phyloP scores from a whole-genome alignment of 2,329 filamentous ascomycete species.

The Diaporthe sp. region DNA sequence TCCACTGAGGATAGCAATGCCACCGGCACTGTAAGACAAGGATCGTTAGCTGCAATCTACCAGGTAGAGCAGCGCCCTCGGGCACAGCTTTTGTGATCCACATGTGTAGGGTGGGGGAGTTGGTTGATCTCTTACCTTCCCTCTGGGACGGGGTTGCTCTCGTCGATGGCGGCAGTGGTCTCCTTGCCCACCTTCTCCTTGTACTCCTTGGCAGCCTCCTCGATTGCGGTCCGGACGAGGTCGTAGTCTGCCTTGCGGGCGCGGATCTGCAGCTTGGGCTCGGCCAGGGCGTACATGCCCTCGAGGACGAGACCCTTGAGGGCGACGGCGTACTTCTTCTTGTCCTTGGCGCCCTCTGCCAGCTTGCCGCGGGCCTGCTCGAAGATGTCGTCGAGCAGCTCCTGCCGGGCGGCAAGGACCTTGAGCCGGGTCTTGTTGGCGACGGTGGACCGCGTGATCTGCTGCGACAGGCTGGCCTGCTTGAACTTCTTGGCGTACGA shows the following conservation, averaged over 20 bases:
- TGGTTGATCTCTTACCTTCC: slow-evolving; percentile 76
- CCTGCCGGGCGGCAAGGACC: slow-evolving; percentile 88
- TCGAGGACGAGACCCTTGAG: slow-evolving; percentile 88
- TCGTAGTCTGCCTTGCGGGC: slow-evolving; percentile 85
- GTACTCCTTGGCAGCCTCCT: slow-evolving; percentile 83
- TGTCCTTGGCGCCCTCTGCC: slow-evolving; percentile 72
- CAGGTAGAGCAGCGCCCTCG: neutral
- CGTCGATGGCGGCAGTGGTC: slow-evolving; percentile 78
- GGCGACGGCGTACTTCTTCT: slow-evolving; percentile 79
- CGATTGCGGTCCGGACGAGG: slow-evolving; percentile 81
- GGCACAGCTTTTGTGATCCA: slow-evolving; percentile 43
- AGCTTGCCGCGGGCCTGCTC: slow-evolving; percentile 83
- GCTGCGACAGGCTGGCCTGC: slow-evolving; percentile 97
- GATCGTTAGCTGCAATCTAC: slow-evolving; percentile 25
- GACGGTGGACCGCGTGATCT: slow-evolving; percentile 96
- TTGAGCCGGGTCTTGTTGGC: slow-evolving; percentile 95
- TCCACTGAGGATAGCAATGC: slow-evolving; percentile 83
- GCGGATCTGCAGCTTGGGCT: slow-evolving; percentile 80
- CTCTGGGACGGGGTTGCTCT: slow-evolving; percentile 83
- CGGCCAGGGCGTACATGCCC: slow-evolving; percentile 88
- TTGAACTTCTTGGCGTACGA: slow-evolving; percentile 99
- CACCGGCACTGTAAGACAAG: slow-evolving; percentile 75
- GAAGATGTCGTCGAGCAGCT: slow-evolving; percentile 91
- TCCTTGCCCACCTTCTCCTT: slow-evolving; percentile 82
- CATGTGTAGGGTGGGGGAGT: too few species aligned